A percentile compares a stretch with the other conserved stretches of the same genome.
phyloP scores from a whole-genome alignment of 1,284 basidiomycete species.

The Ceratobasidium sp. region DNA sequence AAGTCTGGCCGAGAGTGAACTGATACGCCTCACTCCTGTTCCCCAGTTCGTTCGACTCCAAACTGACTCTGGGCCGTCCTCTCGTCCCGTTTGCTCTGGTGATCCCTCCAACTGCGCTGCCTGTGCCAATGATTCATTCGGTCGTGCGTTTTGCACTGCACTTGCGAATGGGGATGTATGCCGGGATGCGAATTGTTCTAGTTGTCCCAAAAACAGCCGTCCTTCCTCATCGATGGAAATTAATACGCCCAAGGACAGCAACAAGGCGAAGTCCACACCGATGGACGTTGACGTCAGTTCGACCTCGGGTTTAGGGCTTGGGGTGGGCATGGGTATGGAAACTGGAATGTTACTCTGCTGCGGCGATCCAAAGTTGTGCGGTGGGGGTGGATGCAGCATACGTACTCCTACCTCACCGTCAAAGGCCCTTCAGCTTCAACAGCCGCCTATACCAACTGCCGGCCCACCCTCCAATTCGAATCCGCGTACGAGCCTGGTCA shows the following conservation, averaged over 20 bases:
- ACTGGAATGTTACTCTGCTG: slow-evolving; percentile 45
- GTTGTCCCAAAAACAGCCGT: slow-evolving; percentile 57
- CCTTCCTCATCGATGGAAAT: slow-evolving; percentile 43
- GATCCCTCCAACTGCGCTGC: slow-evolving; percentile 75
- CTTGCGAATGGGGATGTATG: slow-evolving; percentile 63
- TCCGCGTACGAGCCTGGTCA: background rate
- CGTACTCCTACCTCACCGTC: slow-evolving; percentile 38
- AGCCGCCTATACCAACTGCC: slow-evolving; percentile 15
- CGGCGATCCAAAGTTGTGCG: slow-evolving; percentile 49
- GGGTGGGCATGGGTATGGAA: slow-evolving; percentile 35
- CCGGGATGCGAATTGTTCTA: slow-evolving; percentile 57
- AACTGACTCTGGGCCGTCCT: background rate
- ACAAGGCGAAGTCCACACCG: slow-evolving; percentile 9
- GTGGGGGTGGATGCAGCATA: slow-evolving; percentile 45
- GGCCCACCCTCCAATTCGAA: background rate
- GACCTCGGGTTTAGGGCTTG: slow-evolving; percentile 4
- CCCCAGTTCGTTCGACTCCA: slow-evolving; percentile 25
- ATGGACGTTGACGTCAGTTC: slow-evolving; percentile 25
- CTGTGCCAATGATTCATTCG: slow-evolving; percentile 81
- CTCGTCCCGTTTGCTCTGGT: slow-evolving; percentile 55
- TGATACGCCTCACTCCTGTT: slow-evolving; percentile 24
- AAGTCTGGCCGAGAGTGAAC: background rate
- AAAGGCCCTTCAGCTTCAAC: slow-evolving; percentile 39
- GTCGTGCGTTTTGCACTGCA: slow-evolving; percentile 85
- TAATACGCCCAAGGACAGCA: background rate